Conservation (phyloP, 2,329 filamentous ascomycete species). For the Verticillium isaacii region DNA sequence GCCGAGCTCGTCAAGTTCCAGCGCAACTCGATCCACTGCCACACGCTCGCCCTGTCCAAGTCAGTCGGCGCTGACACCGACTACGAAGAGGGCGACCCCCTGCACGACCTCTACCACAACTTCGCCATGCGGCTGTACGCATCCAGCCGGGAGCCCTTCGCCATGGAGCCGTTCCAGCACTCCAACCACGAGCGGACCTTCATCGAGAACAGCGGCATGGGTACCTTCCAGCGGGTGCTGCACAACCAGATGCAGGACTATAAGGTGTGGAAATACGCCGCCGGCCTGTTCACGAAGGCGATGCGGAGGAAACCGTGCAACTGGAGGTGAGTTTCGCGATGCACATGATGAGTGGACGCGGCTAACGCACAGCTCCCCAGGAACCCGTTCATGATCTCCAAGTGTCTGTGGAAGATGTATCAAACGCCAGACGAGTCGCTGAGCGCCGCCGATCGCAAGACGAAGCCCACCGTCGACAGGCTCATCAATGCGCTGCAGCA, state of each 20-base stretch:
- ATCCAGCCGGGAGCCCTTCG: slow-evolving; percentile 57
- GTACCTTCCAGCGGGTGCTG: slow-evolving; percentile 46
- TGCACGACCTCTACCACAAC: slow-evolving; percentile 55
- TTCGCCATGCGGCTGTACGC: slow-evolving; percentile 59
- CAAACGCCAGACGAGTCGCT: slow-evolving; percentile 40
- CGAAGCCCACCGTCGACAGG: slow-evolving; percentile 30
- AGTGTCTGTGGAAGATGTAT: slow-evolving; percentile 62
- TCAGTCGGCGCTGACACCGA: slow-evolving; percentile 38
- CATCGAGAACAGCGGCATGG: slow-evolving; percentile 43
- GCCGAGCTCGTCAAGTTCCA: slow-evolving; percentile 71
- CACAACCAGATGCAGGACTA: slow-evolving; percentile 55
- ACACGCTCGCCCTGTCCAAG: slow-evolving; percentile 55
- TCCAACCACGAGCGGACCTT: slow-evolving; percentile 53
- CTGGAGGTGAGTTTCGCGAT: slow-evolving; percentile 44
- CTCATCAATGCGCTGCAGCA: slow-evolving; percentile 47
- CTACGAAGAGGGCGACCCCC: slow-evolving; percentile 44
- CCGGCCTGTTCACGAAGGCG: slow-evolving; percentile 50
- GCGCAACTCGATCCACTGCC: slow-evolving; percentile 78
- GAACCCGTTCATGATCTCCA: slow-evolving; percentile 56
- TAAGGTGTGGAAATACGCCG: slow-evolving; percentile 58
- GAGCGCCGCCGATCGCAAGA: slow-evolving; percentile 34
- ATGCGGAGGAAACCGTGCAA: slow-evolving; percentile 48
- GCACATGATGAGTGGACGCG: too few relatives aligned
- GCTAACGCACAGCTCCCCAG: slow-evolving; percentile 18
- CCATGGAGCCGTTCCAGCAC: slow-evolving; percentile 57